Conservation (phyloP, 768 basidiomycete species). For the Fistulinella prunicolor region DNA sequence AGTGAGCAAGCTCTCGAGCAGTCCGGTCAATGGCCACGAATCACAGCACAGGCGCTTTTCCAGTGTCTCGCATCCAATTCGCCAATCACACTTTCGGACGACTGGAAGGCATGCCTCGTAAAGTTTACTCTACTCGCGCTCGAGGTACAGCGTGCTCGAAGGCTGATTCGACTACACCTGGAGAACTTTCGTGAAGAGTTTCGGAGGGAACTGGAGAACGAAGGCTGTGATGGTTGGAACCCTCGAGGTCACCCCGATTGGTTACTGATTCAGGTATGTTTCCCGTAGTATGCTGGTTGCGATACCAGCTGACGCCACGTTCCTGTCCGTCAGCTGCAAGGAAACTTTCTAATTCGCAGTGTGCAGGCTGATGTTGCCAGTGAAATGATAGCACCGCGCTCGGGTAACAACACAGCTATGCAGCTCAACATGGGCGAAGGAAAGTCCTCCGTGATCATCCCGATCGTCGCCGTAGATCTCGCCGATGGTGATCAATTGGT, state of each 20-base stretch:
- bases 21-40: conserved; percentile 25
- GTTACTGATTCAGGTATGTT: neutral
- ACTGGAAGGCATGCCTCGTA: neutral
- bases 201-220: neutral
- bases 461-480: neutral
- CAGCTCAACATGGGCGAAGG: neutral
- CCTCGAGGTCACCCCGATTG: neutral
- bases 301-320: neutral
- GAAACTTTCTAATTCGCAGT: neutral
- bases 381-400: neutral
- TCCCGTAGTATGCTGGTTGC: conserved; percentile 22
- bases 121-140: neutral
- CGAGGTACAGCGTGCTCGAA: neutral
- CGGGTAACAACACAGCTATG: neutral
- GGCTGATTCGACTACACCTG: neutral
- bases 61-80: conserved; percentile 24
- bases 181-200: neutral
- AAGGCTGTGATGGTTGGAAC: neutral
- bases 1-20: conserved; percentile 9
- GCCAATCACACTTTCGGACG: conserved; percentile 1
- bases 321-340: neutral
- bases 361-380: neutral
- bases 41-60: conserved; percentile 23
- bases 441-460: neutral
- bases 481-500: neutral